Evolutionary conservation across 2,329 filamentous ascomycete species (phyloP), one percentile per base, ranked within the genome.

Genomic region (Colletotrichum spinosum): DNA sequence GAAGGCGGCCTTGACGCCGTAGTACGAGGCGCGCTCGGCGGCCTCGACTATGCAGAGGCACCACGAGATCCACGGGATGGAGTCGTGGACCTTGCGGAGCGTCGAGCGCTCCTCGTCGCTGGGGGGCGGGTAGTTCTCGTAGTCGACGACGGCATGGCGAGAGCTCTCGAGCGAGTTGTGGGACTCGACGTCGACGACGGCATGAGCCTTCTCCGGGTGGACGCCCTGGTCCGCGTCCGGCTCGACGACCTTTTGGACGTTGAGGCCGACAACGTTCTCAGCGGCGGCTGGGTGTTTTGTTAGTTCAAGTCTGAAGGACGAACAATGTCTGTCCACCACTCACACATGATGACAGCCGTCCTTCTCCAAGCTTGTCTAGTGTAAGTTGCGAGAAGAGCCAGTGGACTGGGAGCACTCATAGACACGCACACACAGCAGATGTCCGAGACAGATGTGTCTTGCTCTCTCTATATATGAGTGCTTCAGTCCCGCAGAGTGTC

Each of bases 11-110:
- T 84, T 80, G 6, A 83, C 79, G 66, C 86, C 87, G 70, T 88
- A 88, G 78, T 86, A 89, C 0, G 86, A 88, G 3, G 86, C 86
- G 59, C 87, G 79, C 71, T 90, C 87, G 59, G 84, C 85, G 65
- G 89, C 85, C 68, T 89, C 87, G 45, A 88, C 85, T 7, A 84
- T 69, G 67, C 86, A 89, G 37, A 89, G 82, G 3, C 85, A 70
- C 69, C 86, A 90, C n/a, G 85, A 81, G 4, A 84, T 77, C 11
- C 76, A 62, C 1, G 87, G 85, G 2, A 89, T 78, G 2, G 70
- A 75, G 45, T 79, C 86, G n/a, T 85, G 76, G 8, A 86, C 78
- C n/a, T 55, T 63, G 38, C 64, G 64, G 37, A 67, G 25, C 17
- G 60, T 67, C 54, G 39, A 51, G 10, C 60, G 59, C 54, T 67